Evolutionary conservation across 2,329 filamentous ascomycete species (phyloP).

Genomic region (Colletotrichum sp.): DNA sequence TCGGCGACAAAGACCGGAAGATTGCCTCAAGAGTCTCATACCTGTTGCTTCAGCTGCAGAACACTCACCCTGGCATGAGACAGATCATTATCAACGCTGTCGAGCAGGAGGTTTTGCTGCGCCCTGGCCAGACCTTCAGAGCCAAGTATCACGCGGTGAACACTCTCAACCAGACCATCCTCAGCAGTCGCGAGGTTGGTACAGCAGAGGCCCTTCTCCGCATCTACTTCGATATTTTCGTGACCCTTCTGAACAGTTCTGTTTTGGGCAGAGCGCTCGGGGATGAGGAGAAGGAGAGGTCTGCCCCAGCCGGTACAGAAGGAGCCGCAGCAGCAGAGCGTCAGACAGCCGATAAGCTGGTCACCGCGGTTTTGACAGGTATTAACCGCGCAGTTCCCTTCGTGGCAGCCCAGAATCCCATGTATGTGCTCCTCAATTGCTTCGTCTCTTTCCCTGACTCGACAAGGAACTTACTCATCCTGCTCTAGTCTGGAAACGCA

Average conservation of each 20-base stretch:
- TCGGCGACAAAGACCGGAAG: constrained; percentile 94
- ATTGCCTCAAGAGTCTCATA: constrained; percentile 94
- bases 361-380: constrained; percentile 89
- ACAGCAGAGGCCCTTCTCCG: constrained; percentile 82
- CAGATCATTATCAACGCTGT: constrained; percentile 82
- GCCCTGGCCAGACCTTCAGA: constrained; percentile 84
- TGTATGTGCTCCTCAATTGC: constrained; percentile 51
- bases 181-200: constrained; percentile 82
- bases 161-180: constrained; percentile 94
- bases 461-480: neutral
- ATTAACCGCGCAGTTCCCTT: constrained; percentile 97
- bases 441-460: constrained; percentile 23
- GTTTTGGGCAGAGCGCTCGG: constrained; percentile 1
- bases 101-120: constrained; percentile 86
- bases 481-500: constrained; percentile 76
- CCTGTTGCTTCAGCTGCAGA: constrained; percentile 88
- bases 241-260: constrained; percentile 72
- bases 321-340: constrained; percentile 46
- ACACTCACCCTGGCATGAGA: constrained; percentile 93
- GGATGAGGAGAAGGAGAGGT: neutral
- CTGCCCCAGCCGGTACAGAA: constrained; percentile 14
- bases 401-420: constrained; percentile 78
- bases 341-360: constrained; percentile 87
- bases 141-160: constrained; percentile 97
- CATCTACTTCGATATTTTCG: constrained; percentile 92